These are phyloP conservation scores for Cyclotella choctawhatcheeana DNA, from an alignment of 108 stramenopile species.

Conservation along the genomic window DNA sequence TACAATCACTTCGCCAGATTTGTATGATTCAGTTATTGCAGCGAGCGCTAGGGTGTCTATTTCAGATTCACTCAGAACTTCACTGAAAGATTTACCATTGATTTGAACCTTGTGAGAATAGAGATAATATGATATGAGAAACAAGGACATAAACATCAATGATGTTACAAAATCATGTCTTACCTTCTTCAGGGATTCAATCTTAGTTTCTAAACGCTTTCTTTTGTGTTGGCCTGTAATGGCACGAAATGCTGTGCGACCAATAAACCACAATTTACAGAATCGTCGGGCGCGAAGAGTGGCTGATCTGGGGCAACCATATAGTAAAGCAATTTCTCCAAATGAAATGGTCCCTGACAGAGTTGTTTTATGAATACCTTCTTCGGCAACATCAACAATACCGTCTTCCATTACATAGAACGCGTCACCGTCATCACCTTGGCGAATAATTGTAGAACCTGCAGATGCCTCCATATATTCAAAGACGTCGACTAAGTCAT, in stretches of 20 bases:
- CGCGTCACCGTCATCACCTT: conserved; percentile 36
- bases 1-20: conserved; percentile 77
- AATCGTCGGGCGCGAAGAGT: conserved; percentile 54
- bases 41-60: conserved; percentile 66
- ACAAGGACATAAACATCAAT: too few species aligned
- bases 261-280: conserved; percentile 37
- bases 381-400: conserved; percentile 27
- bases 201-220: conserved; percentile 43
- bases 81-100: conserved; percentile 48
- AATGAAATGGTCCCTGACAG: conserved; percentile 54
- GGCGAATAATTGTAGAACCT: conserved; percentile 32
- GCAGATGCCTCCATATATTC: background rate
- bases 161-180: too few species aligned
- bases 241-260: conserved; percentile 35
- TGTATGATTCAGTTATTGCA: conserved; percentile 52
- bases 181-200: conserved; percentile 59
- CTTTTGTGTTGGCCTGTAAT: conserved; percentile 47
- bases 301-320: conserved; percentile 68
- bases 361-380: conserved; percentile 23
- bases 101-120: too few species aligned
- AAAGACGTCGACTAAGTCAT: conserved; percentile 30
- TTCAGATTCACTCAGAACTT: conserved; percentile 54
- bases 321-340: conserved; percentile 84
- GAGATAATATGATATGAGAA: too few species aligned
- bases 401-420: conserved; percentile 62